A percentile compares a stretch with the other conserved stretches of the same genome.
These are phyloP conservation scores for Calocybe gangraenosa DNA, from an alignment of 768 basidiomycete species.

Conservation along the genomic window DNA sequence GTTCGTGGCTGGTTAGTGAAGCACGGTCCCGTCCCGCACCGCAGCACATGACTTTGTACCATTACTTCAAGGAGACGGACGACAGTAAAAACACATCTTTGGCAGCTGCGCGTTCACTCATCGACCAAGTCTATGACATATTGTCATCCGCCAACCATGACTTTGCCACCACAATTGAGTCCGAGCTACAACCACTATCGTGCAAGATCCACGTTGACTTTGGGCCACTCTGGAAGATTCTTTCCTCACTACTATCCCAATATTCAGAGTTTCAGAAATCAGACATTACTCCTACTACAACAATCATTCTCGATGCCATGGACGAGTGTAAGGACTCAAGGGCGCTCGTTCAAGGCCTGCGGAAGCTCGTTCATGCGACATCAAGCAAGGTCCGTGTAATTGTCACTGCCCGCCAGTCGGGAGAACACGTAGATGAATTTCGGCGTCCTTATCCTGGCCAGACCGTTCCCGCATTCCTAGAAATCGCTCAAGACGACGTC, in stretches of 20 bases:
- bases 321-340: background rate
- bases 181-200: background rate
- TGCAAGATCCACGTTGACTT: background rate
- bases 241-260: background rate
- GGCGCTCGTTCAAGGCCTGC: background rate
- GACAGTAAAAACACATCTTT: too few species aligned
- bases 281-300: background rate
- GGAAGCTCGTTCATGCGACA: background rate
- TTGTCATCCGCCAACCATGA: background rate
- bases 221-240: background rate
- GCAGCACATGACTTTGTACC: background rate
- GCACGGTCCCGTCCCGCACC: background rate
- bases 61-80: too few species aligned
- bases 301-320: background rate
- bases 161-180: background rate
- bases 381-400: background rate
- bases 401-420: too few species aligned
- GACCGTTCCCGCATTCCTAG: background rate
- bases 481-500: background rate
- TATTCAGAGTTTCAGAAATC: background rate
- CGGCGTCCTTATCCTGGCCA: background rate
- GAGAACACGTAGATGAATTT: too few species aligned
- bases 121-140: background rate
- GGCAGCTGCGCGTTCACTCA: too few species aligned
- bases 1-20: slow-evolving; percentile 7